Evolutionary conservation across 73 alveolate genomes (phyloP), one percentile per base, ranked within the genome.

Genomic region (Tetrahymena borealis): DNA sequence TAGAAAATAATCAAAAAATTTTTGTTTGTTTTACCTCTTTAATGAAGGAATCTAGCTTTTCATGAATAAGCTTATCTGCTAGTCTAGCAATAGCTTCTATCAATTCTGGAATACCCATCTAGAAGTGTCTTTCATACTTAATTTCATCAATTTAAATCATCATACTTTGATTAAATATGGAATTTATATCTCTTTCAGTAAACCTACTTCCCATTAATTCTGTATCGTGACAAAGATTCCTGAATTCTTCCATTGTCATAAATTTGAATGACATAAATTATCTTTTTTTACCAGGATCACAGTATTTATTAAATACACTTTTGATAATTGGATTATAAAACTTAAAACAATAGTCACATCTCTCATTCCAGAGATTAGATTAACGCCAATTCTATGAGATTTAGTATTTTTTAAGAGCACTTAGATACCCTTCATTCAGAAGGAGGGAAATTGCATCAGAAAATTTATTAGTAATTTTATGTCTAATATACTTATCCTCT

Each of bases 11-110:
- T n/a, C n/a, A n/a, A n/a, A n/a, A n/a, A n/a, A n/a, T 78, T 38
- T 78, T 78, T 38, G 11, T 16, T 78, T 16, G 91, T 38, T 33
- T 90, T 38, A 32, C 78, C 18, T 38, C 43, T 90, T 38, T 90
- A 32, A 90, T 90, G n/a, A 40, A 39, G 15, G 43, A 39, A 35
- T 90, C 78, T 15, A 38, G 36, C n/a, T 90, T 39, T 32, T 38
- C 43, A 38, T 32, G 36, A 18, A 40, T 33, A 3, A 95, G 43
- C 39, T 91, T 91, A 90, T 95, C 98, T 41, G 98, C 98, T 60
- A 93, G 38, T 38, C 98, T 92, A 31, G 96, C 96, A 7, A 95
- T 31, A 6, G 98, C 96, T 92, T 95, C 98, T 24, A 95, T 20
- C 33, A 95, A 94, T 78, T 95, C 98, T 90, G 91, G 36, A 90